These are phyloP conservation scores for Heliosperma pusillum DNA, from an alignment of 148 eudicot genomes.

Conservation along the genomic window DNA sequence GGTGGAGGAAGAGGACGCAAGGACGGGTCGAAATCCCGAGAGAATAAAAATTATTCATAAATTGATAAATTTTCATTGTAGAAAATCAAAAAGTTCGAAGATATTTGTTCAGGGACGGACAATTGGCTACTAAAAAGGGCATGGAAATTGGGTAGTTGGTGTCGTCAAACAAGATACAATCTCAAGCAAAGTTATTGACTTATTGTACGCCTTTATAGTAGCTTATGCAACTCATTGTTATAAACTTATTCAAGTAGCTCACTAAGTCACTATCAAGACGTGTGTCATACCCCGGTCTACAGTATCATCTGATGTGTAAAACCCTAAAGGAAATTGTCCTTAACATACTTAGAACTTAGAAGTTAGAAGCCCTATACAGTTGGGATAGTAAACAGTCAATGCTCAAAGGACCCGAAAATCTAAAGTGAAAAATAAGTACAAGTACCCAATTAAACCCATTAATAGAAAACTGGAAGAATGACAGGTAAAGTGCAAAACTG, in stretches of 20 bases:
- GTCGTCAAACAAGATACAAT: constrained; percentile 15
- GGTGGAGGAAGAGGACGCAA: neutral
- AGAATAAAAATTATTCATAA: no score
- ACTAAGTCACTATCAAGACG: no score
- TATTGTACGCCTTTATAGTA: no score
- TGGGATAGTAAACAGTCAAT: constrained; percentile 32
- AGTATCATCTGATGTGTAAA: constrained; percentile 27
- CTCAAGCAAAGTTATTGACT: no score
- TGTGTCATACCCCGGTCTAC: no score
- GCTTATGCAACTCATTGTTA: neutral
- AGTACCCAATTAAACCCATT: constrained; percentile 20
- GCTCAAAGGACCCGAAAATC: constrained; percentile 17
- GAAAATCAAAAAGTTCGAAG: neutral
- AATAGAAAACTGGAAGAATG: constrained; percentile 32
- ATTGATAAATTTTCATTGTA: no score
- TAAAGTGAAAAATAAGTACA: constrained; percentile 28
- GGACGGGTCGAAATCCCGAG: neutral
- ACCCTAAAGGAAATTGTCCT: constrained; percentile 23
- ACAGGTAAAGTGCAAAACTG: constrained; percentile 27
- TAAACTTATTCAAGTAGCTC: no score
- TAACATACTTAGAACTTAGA: constrained; percentile 19
- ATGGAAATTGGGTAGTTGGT: constrained; percentile 26
- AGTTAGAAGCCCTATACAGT: constrained; percentile 34
- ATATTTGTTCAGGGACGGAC: no score
- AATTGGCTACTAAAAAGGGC: constrained; percentile 27